Percentiles rank a stretch among this genome's conserved stretches.
Conservation (phyloP, 2,329 filamentous ascomycete species). For the Elsinoe batatas region DNA sequence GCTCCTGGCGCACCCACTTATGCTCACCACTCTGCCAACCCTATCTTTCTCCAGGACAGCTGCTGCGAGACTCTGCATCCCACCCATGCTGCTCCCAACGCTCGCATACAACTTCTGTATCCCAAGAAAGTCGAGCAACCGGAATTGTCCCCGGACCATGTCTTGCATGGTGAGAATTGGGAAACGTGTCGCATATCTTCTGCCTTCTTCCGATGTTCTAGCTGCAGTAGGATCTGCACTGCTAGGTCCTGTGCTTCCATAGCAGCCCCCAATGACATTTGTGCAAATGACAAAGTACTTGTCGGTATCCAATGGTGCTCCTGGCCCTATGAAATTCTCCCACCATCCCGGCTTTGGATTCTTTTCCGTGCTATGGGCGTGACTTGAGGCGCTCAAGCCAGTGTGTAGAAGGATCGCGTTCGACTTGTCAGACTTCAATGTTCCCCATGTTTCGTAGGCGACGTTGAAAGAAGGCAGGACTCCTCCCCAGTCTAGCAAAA, state of each 20-base stretch:
- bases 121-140: slow-evolving; percentile 68
- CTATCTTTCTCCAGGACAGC: slow-evolving; percentile 74
- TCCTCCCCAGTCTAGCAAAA: slow-evolving; percentile 90
- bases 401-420: slow-evolving; percentile 92
- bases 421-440: slow-evolving; percentile 64
- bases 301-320: slow-evolving; percentile 73
- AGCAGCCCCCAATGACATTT: slow-evolving; percentile 92
- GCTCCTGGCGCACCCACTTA: slow-evolving; percentile 85
- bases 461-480: slow-evolving; percentile 80
- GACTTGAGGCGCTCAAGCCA: slow-evolving; percentile 90
- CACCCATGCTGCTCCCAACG: slow-evolving; percentile 94
- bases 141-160: slow-evolving; percentile 94
- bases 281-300: slow-evolving; percentile 93
- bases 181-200: slow-evolving; percentile 86
- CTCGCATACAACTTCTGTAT: slow-evolving; percentile 77
- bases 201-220: slow-evolving; percentile 52
- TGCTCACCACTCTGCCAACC: slow-evolving; percentile 72
- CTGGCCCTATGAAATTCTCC: slow-evolving; percentile 95
- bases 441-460: slow-evolving; percentile 89
- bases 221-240: slow-evolving; percentile 59
- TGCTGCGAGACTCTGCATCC: slow-evolving; percentile 90
- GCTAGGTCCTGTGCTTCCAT: slow-evolving; percentile 84
- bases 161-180: slow-evolving; percentile 93
- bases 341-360: slow-evolving; percentile 94
- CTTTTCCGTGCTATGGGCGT: slow-evolving; percentile 79